Evolutionary conservation across 257 asterid genomes (phyloP), one percentile per base, ranked within the genome.

Genomic region (Gynochthodes officinalis): DNA sequence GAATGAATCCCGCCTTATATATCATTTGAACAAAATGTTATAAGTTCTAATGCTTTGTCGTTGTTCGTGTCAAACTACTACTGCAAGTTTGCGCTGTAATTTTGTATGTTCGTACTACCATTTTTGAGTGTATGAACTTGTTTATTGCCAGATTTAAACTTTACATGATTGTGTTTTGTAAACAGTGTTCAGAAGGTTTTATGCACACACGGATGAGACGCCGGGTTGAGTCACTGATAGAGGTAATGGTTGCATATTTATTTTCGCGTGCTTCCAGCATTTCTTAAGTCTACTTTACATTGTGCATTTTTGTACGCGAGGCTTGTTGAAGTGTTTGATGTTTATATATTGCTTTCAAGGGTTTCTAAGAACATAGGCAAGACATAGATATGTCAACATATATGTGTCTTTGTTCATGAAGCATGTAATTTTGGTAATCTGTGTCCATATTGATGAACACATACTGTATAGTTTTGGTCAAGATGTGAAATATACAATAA

Each of bases 161-260:
- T 28, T 16, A 1, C 35, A 19, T 73, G 42, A 70, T 75, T 27
- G 65, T 69, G 66, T 79, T 67, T 67, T 73, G 69, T 76, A 55
- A 69, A 69, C 95, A 94, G 98, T 87, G 96, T 63, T 91, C 98
- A 27, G 96, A 91, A 82, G 96, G 95, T 77, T 94, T 94, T 88
- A 91, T 91, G 98, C 98, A 94, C 75, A 91, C 98, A 62, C 88
- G 98, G 78, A 91, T 94, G 98, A 87, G 98, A 81, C 94, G 97
- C 30, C 91, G 94, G 67, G 98, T 94, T 69, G 97, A 94, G 72
- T 87, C 97, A 59, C 73, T 89, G 75, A 93, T 93, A 85, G 90
- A 86, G 94, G 98, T 91, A 76, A 72, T 81, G 60, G 43, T 68
- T 65, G 1, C 37, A 37, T 23, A 42, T 54, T 9, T 71, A 27